Percentiles rank a stretch among this genome's conserved stretches.
phyloP scores from a whole-genome alignment of 2,329 filamentous ascomycete species.

The Aspergillus fumigatus region DNA sequence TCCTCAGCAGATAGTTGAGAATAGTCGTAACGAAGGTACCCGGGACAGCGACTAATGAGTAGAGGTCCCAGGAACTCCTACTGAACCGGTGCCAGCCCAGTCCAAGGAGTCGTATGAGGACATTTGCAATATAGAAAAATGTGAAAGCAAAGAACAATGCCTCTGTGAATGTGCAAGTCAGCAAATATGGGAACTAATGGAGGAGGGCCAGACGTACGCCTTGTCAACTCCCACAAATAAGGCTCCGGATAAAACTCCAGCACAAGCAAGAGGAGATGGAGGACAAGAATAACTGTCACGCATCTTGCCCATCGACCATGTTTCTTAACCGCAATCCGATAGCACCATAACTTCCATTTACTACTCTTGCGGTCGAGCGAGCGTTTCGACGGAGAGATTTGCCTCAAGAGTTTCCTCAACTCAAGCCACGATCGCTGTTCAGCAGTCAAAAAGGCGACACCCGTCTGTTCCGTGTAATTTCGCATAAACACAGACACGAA shows the following conservation, averaged over 20 bases:
- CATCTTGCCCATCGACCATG: constrained; percentile 84
- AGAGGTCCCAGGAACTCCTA: constrained; percentile 92
- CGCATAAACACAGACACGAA: constrained; percentile 99
- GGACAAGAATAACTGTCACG: constrained; percentile 72
- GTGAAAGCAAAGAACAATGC: constrained; percentile 77
- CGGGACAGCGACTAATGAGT: constrained; percentile 71
- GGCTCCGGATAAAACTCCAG: constrained; percentile 80
- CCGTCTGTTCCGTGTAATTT: constrained; percentile 98
- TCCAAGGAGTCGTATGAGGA: constrained; percentile 77
- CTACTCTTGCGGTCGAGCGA: constrained; percentile 73
- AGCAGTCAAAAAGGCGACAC: constrained; percentile 89
- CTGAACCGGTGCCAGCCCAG: constrained; percentile 90
- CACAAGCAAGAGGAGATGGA: constrained; percentile 79
- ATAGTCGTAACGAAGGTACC: constrained; percentile 81
- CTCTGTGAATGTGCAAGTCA: constrained; percentile 42
- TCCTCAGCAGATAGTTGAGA: constrained; percentile 59
- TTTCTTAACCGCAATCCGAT: constrained; percentile 89
- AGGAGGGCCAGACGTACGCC: constrained; percentile 43
- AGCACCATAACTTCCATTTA: constrained; percentile 88
- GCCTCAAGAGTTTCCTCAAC: constrained; percentile 80
- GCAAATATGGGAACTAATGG: constrained; percentile 10
- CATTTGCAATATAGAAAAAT: constrained; percentile 75
- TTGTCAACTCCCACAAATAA: constrained; percentile 61
- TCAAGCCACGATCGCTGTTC: constrained; percentile 98
- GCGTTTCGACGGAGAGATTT: constrained; percentile 91